Base-by-base conservation (phyloP, 352 stramenopile species). In the Globisporangium iwayamae region DNA sequence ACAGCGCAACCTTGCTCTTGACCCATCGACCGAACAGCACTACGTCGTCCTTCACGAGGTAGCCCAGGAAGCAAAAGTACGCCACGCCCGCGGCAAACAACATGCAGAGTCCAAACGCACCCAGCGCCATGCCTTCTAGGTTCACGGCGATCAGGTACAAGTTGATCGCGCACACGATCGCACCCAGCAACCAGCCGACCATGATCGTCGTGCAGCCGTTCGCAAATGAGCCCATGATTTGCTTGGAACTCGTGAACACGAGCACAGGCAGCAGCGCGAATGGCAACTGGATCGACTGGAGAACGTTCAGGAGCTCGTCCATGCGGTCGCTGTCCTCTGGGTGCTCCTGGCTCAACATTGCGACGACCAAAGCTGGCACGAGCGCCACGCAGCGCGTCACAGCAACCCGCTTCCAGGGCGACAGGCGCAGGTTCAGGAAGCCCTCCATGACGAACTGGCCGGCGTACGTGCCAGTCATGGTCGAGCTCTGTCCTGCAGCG, bases 381-480 rank as follows among this genome's bases (percentile, higher is more conserved):
- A 99, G 90, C 2, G 96, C 96, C 6, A 98, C 87, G 47, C 94
- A 86, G 18, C 96, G 89, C 4, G 96, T 99, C 14, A 93, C 62
- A 0, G 78, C 77, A 11, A 91, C 83, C 58, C 83, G 83, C 65
- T 91, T 91, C 83, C 83, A 73, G 20, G 92, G 79, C 5, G 93
- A 81, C 10, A 98, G 62, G 38, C 87, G 81, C 30, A 98, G 73
- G 53, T 97, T 81, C n/a, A 98, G 72, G 61, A 99, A 99, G 0
- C 96, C 96, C 76, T 98, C 92, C 95, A 99, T 99, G 32, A 99
- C 94, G 60, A 98, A 98, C 73, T 99, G 96, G 11, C 96, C 96
- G 0, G 96, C 96, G 69, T 98, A 98, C 6, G 96, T 99, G 32
- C 95, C 96, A 2, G 96, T 98, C 87, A 99, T 98, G 25, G 96